Conservation (phyloP, 768 basidiomycete genomes). For the Pulveroboletus sp. region DNA sequence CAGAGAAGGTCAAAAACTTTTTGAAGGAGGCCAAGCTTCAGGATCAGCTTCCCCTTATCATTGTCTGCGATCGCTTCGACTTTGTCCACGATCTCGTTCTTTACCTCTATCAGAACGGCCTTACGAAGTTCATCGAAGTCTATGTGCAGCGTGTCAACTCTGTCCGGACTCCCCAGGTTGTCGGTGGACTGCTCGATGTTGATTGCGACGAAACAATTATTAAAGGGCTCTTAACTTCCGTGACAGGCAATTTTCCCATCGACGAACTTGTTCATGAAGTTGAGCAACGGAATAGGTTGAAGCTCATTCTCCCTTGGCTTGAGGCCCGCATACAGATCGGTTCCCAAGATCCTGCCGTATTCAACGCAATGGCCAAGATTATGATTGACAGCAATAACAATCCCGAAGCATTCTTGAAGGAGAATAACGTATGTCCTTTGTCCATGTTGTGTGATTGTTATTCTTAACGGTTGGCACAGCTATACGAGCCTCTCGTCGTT, state of each 20-base stretch:
- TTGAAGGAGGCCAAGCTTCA: constrained; percentile 95
- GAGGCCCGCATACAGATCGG: constrained; percentile 92
- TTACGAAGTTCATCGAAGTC: constrained; percentile 98
- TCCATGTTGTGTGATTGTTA: neutral
- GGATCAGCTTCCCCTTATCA: constrained; percentile 97
- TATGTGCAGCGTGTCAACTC: constrained; percentile 99
- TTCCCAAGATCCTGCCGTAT: constrained; percentile 87
- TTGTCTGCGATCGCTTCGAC: constrained; percentile 99
- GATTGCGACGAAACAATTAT: constrained; percentile 96
- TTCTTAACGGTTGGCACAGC: constrained; percentile 37
- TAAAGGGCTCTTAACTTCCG: constrained; percentile 89
- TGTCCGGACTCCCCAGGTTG: constrained; percentile 91
- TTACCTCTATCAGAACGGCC: constrained; percentile 96
- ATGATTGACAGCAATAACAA: constrained; percentile 99
- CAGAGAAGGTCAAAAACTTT: constrained; percentile 99
- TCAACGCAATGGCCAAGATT: constrained; percentile 98
- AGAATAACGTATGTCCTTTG: constrained; percentile 77
- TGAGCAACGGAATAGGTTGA: constrained; percentile 91
- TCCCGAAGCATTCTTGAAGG: constrained; percentile 95
- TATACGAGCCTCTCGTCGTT: constrained; percentile 95
- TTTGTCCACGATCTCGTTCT: constrained; percentile 98
- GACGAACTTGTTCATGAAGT: constrained; percentile 98
- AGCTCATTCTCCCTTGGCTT: constrained; percentile 96
- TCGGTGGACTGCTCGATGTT: constrained; percentile 94
- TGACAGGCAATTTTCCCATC: constrained; percentile 95